phyloP scores from a whole-genome alignment of 2,329 filamentous ascomycete genomes.

The Ceratocystis variospora region DNA sequence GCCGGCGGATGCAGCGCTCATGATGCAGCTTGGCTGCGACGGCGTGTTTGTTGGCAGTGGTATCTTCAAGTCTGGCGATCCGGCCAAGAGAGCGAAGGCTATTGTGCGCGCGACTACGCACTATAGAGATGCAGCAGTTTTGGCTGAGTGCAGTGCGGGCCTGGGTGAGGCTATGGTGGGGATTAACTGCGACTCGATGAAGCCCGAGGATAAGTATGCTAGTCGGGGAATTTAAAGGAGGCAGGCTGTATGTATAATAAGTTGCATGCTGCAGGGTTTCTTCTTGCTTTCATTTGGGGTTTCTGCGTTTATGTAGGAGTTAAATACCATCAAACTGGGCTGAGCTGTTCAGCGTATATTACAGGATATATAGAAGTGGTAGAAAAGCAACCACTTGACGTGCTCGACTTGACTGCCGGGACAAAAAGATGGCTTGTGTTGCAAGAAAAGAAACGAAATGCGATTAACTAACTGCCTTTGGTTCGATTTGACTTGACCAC shows the following conservation, averaged over 20 bases:
- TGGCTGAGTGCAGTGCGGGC: constrained; percentile 77
- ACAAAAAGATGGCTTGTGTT: no score
- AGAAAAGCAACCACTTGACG: no score
- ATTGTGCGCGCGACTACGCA: constrained; percentile 93
- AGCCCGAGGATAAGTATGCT: constrained; percentile 67
- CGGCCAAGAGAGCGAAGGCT: constrained; percentile 76
- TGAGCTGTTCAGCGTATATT: no score
- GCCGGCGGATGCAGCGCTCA: constrained; percentile 81
- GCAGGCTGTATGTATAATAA: neutral
- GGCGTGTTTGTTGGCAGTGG: constrained; percentile 94
- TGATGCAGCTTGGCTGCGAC: constrained; percentile 99
- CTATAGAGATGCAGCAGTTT: constrained; percentile 68
- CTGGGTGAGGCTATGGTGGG: constrained; percentile 98
- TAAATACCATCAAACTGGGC: no score
- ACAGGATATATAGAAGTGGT: no score
- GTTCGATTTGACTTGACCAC: no score
- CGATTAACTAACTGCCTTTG: no score
- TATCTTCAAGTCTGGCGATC: constrained; percentile 94
- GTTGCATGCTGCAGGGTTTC: neutral
- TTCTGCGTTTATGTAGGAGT: no score
- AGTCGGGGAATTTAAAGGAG: constrained; percentile 62
- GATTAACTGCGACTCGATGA: constrained; percentile 71
- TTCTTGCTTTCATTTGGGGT: neutral
- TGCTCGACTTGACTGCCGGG: no score
- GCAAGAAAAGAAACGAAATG: no score